phyloP scores from a whole-genome alignment of 164 flowering plant species.

The Macadamia integrifolia region DNA sequence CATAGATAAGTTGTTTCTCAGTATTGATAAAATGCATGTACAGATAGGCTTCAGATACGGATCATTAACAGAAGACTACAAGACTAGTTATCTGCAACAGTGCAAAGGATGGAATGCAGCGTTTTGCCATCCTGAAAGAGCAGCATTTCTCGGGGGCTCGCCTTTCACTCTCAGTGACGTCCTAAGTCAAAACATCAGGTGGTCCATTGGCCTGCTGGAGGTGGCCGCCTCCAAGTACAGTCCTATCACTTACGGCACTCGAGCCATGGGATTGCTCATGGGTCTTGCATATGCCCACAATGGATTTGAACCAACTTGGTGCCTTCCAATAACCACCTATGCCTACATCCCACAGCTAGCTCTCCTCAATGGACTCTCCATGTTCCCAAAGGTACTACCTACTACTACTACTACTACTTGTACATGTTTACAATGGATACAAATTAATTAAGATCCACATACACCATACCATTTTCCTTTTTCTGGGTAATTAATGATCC shows the following conservation, averaged over 20 bases:
- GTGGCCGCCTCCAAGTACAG: slow-evolving; percentile 46
- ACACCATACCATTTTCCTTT: no score
- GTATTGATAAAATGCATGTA: not conserved
- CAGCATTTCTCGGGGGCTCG: slow-evolving; percentile 66
- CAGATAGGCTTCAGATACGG: slow-evolving; percentile 84
- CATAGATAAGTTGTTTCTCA: not conserved
- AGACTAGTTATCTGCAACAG: slow-evolving; percentile 58
- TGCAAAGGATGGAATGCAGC: slow-evolving; percentile 74
- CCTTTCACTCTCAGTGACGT: slow-evolving; percentile 46
- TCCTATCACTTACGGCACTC: slow-evolving; percentile 43
- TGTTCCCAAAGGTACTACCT: slow-evolving; percentile 57
- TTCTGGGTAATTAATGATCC: no score
- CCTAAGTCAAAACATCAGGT: slow-evolving; percentile 51
- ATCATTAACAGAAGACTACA: slow-evolving; percentile 65
- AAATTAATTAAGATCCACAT: no score
- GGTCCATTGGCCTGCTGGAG: slow-evolving; percentile 56
- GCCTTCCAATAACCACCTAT: slow-evolving; percentile 48
- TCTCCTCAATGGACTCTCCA: slow-evolving; percentile 32
- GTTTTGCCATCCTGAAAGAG: slow-evolving; percentile 56
- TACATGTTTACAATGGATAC: no score
- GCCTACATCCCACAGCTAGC: slow-evolving; percentile 62
- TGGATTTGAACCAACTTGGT: slow-evolving; percentile 40
- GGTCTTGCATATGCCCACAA: slow-evolving; percentile 34
- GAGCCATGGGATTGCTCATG: slow-evolving; percentile 34
- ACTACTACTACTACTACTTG: not conserved